A percentile compares a stretch with the other conserved stretches of the same genome.
Evolutionary conservation across 2,329 filamentous ascomycete genomes (phyloP).

Genomic region (Ilyonectria mors-panacis): DNA sequence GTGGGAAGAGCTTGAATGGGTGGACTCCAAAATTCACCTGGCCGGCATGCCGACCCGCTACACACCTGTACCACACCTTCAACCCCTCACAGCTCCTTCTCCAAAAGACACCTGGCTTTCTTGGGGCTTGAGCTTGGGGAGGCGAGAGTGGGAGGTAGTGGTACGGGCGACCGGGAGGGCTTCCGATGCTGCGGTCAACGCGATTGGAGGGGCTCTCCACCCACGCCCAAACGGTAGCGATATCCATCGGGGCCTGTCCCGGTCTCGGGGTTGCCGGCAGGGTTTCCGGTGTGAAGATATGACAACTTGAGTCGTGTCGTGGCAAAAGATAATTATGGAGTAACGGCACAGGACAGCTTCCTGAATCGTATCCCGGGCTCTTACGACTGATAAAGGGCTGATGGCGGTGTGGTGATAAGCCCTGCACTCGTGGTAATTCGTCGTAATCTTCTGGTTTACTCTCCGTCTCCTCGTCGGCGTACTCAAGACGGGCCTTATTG

Average conservation of each 20-base stretch:
- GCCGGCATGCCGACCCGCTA: too few species aligned
- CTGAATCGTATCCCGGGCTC: neutral
- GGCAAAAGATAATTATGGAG: neutral
- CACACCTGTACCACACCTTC: too few species aligned
- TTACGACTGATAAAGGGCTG: neutral
- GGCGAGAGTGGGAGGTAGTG: neutral
- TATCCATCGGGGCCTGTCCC: neutral
- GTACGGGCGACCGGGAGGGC: neutral
- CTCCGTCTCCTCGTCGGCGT: neutral
- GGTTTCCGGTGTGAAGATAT: neutral
- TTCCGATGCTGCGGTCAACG: neutral
- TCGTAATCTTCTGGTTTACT: neutral
- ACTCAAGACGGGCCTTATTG: neutral
- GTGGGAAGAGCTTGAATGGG: too few species aligned
- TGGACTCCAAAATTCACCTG: too few species aligned
- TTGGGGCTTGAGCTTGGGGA: neutral
- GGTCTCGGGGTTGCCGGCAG: neutral
- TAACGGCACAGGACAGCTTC: neutral
- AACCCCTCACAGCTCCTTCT: too few species aligned
- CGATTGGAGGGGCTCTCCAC: neutral
- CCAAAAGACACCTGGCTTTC: neutral
- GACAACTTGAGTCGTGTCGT: neutral
- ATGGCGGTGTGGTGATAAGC: neutral
- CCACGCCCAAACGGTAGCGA: neutral
- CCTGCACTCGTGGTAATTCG: neutral